A percentile compares a stretch with the other conserved stretches of the same genome.
These are phyloP conservation scores for Ceratobasidium sp. DNA, from an alignment of 1,284 basidiomycete species.

Conservation along the genomic window DNA sequence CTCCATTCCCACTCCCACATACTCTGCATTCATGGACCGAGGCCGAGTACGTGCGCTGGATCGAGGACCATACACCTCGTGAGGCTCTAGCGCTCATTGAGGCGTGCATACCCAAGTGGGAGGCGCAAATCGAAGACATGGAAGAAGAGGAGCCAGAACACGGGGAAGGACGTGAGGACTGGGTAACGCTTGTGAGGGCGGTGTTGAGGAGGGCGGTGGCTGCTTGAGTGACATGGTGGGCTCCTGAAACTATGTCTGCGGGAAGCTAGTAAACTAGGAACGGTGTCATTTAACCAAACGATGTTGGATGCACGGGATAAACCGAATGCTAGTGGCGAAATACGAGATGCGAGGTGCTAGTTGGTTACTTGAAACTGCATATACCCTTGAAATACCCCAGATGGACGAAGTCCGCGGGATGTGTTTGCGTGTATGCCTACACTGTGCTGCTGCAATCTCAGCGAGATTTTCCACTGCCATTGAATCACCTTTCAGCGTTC, in stretches of 20 bases:
- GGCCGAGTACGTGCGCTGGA: conserved; percentile 89
- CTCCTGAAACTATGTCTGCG: too few relatives aligned
- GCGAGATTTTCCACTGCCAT: too few relatives aligned
- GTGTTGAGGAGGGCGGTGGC: conserved; percentile 38
- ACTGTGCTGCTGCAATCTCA: too few relatives aligned
- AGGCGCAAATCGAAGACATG: conserved; percentile 60
- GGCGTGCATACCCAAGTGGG: conserved; percentile 75
- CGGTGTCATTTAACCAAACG: too few relatives aligned
- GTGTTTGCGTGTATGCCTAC: too few relatives aligned
- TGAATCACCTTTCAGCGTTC: too few relatives aligned
- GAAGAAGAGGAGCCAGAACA: conserved; percentile 64
- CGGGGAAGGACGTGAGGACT: conserved; percentile 54
- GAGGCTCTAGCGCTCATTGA: conserved; percentile 79
- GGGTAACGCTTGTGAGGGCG: conserved; percentile 48
- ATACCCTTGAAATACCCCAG: too few relatives aligned
- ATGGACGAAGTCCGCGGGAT: too few relatives aligned
- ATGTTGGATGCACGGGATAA: too few relatives aligned
- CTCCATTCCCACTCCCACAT: conserved; percentile 85
- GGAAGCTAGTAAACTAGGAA: conserved; percentile 68
- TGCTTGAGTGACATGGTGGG: not conserved
- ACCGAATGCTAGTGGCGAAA: too few relatives aligned
- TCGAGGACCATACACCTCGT: conserved; percentile 78
- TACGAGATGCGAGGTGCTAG: too few relatives aligned
- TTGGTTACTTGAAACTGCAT: too few relatives aligned
- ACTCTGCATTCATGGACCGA: conserved; percentile 91